Conservation (phyloP, 1,139 yeast species). For the Taphrina sp. region DNA sequence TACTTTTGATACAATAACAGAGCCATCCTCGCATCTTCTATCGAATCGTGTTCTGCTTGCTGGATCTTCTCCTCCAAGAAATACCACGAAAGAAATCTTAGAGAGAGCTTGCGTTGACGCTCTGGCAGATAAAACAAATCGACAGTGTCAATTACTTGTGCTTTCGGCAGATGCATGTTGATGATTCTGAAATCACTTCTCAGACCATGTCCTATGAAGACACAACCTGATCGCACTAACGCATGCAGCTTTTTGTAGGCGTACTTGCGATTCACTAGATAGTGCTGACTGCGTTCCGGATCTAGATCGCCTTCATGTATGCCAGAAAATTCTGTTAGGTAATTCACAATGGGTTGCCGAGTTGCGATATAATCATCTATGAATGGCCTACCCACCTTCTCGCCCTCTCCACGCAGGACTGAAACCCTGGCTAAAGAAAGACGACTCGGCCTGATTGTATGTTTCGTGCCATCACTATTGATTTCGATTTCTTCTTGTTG, state of each 20-base stretch:
- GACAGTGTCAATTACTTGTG: conserved; percentile 87
- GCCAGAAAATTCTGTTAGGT: conserved; percentile 87
- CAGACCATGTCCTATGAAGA: conserved; percentile 93
- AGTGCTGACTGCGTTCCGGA: conserved; percentile 61
- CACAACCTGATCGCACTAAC: conserved; percentile 79
- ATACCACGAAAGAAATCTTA: conserved; percentile 82
- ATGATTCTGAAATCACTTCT: conserved; percentile 89
- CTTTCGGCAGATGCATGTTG: conserved; percentile 65
- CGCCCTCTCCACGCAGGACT: conserved; percentile 72
- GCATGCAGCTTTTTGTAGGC: conserved; percentile 89
- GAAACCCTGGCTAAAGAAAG: conserved; percentile 86
- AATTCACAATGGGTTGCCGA: conserved; percentile 65
- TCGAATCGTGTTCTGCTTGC: conserved; percentile 91
- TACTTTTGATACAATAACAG: conserved; percentile 72
- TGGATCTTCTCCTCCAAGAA: conserved; percentile 76
- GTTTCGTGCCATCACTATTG: conserved; percentile 64
- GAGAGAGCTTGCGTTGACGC: conserved; percentile 72
- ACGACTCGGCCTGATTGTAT: conserved; percentile 69
- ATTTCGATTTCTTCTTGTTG: conserved; percentile 80
- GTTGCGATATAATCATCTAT: conserved; percentile 91
- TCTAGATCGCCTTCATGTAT: conserved; percentile 89
- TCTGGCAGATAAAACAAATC: conserved; percentile 71
- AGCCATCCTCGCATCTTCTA: conserved; percentile 92
- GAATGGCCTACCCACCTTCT: conserved; percentile 71
- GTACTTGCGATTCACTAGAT: conserved; percentile 72